These are phyloP conservation scores for Lolium perenne DNA, from an alignment of 176 grass and related monocot genomes.

Conservation along the genomic window DNA sequence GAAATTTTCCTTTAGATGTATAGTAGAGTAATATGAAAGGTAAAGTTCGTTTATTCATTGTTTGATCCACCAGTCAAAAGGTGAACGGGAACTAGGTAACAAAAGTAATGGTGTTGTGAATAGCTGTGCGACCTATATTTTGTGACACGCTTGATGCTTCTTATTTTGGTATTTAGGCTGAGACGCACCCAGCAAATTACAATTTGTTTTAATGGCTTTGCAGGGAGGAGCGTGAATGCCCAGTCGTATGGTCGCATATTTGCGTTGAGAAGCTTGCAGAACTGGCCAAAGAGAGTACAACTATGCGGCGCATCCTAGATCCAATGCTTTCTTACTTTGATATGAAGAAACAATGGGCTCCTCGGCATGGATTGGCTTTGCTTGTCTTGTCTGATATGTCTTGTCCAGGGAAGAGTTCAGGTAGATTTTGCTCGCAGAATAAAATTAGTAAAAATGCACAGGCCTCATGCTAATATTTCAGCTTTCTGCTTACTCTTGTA, in stretches of 20 bases:
- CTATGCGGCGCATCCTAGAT: constrained; percentile 80
- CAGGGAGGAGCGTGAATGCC: constrained; percentile 86
- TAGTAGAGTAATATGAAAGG: background rate
- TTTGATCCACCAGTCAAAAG: background rate
- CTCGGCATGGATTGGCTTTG: constrained; percentile 73
- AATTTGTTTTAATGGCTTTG: constrained; percentile 34
- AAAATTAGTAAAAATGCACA: background rate
- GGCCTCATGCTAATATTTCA: background rate
- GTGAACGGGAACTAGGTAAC: constrained; percentile 16
- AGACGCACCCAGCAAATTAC: background rate
- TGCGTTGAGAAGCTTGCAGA: constrained; percentile 91
- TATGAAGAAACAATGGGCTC: constrained; percentile 76
- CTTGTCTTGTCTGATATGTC: constrained; percentile 91
- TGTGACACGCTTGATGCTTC: background rate
- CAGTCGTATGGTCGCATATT: constrained; percentile 83
- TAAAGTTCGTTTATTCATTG: constrained; percentile 14
- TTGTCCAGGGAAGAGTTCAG: constrained; percentile 76
- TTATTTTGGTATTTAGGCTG: constrained; percentile 13
- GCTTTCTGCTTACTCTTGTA: background rate
- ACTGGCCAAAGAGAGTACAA: constrained; percentile 90
- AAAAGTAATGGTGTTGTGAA: background rate
- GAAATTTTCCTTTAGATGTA: background rate
- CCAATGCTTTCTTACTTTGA: constrained; percentile 90
- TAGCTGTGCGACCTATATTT: background rate
- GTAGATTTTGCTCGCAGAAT: constrained; percentile 45